Conservation (phyloP, 2,329 filamentous ascomycete genomes). For the Verticillium dahliae region DNA sequence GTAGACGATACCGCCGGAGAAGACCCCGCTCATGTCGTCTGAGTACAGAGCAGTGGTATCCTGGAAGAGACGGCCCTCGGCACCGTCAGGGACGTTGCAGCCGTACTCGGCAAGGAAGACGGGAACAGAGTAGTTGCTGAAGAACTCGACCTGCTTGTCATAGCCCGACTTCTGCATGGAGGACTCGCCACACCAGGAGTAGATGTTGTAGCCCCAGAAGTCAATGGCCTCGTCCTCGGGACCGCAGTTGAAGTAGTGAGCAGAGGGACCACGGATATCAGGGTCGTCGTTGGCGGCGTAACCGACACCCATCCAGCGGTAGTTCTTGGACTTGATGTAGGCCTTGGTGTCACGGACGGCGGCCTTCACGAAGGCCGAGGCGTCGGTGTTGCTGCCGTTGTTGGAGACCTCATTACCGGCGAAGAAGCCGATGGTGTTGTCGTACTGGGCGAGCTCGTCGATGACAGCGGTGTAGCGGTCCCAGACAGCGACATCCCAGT, state of each 20-base stretch:
- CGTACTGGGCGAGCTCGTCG: slow-evolving; percentile 73
- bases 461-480: slow-evolving; percentile 77
- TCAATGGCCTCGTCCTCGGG: slow-evolving; percentile 64
- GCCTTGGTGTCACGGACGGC: slow-evolving; percentile 93
- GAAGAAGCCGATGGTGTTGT: slow-evolving; percentile 95
- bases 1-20: slow-evolving; percentile 97
- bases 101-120: slow-evolving; percentile 99
- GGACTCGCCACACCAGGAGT: slow-evolving; percentile 95
- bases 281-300: slow-evolving; percentile 95
- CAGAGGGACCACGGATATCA: slow-evolving; percentile 72
- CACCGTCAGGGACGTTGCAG: slow-evolving; percentile 65
- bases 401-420: slow-evolving; percentile 97
- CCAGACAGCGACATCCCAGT: slow-evolving; percentile 76
- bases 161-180: slow-evolving; percentile 73
- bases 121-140: slow-evolving; percentile 81
- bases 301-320: slow-evolving; percentile 79
- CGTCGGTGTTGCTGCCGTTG: slow-evolving; percentile 77
- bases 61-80: slow-evolving; percentile 68
- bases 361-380: slow-evolving; percentile 94
- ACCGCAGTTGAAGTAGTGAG: slow-evolving; percentile 93
- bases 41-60: slow-evolving; percentile 81
- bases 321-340: slow-evolving; percentile 77
- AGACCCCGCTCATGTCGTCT: slow-evolving; percentile 73
- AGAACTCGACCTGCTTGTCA: slow-evolving; percentile 76
- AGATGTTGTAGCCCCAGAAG: slow-evolving; percentile 99